Evolutionary conservation across 2,329 filamentous ascomycete species (phyloP).

Genomic region (Pestalotiopsis sp.): DNA sequence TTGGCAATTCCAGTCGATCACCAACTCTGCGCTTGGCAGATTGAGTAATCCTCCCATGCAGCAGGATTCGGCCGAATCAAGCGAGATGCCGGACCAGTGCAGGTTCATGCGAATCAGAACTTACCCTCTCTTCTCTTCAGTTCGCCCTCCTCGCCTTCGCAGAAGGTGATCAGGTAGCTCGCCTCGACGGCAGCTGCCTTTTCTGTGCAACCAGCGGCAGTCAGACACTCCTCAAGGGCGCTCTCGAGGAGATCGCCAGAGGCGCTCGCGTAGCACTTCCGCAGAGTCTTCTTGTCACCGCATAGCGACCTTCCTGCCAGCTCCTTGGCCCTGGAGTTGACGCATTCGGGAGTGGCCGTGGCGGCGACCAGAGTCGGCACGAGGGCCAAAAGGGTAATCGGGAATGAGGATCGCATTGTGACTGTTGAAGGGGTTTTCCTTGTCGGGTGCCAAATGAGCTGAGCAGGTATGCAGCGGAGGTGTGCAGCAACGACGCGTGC

Average conservation of each 20-base stretch:
- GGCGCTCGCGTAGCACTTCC: slow-evolving; percentile 43
- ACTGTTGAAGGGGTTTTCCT: neutral
- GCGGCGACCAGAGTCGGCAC: slow-evolving; percentile 16
- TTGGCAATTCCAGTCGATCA: neutral
- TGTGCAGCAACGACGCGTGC: neutral
- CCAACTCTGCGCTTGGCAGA: neutral
- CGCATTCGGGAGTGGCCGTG: slow-evolving; percentile 36
- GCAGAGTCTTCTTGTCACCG: slow-evolving; percentile 44
- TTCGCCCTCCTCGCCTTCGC: slow-evolving; percentile 23
- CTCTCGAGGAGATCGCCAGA: slow-evolving; percentile 28
- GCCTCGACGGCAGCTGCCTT: slow-evolving; percentile 38
- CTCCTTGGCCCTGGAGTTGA: slow-evolving; percentile 38
- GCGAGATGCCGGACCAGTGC: neutral
- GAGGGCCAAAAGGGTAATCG: slow-evolving; percentile 12
- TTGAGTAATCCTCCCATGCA: neutral
- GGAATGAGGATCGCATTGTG: slow-evolving; percentile 16
- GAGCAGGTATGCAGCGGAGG: neutral
- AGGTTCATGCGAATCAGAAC: neutral
- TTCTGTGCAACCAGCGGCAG: slow-evolving; percentile 37
- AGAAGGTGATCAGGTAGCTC: slow-evolving; percentile 33
- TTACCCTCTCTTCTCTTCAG: slow-evolving; percentile 5
- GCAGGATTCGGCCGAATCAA: neutral
- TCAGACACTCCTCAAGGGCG: slow-evolving; percentile 42
- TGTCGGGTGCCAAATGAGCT: neutral
- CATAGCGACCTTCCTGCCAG: slow-evolving; percentile 46